A percentile compares a stretch with the other conserved stretches of the same genome.
phyloP scores from a whole-genome alignment of 306 rosid genomes.

The Quillaja saponaria region DNA sequence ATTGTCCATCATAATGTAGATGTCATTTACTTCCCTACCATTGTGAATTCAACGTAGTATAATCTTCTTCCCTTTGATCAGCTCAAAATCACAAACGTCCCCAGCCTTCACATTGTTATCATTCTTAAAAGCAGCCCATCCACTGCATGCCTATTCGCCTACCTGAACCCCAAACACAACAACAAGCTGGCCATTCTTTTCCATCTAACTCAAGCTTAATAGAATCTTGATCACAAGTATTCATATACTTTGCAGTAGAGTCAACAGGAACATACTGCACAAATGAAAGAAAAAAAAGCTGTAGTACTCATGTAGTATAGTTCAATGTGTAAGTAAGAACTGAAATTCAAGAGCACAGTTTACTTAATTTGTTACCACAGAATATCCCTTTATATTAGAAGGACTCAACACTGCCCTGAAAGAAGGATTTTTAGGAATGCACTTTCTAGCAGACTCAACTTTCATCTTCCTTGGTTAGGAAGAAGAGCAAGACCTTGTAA shows the following conservation, averaged over 20 bases:
- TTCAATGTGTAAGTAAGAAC: no score
- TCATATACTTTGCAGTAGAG: conserved; percentile 31
- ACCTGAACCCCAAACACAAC: no score
- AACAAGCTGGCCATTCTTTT: conserved; percentile 7
- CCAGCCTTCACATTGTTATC: conserved; percentile 20
- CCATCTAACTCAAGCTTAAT: conserved; percentile 25
- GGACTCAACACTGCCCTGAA: no score
- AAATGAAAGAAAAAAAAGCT: background rate
- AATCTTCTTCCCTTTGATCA: conserved; percentile 23
- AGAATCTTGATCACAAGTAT: background rate
- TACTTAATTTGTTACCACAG: no score
- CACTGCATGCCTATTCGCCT: conserved; percentile 8
- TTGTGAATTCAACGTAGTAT: conserved; percentile 19
- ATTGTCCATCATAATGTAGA: no score
- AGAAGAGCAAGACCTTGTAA: no score
- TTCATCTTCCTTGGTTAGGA: no score
- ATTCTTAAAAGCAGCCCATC: background rate
- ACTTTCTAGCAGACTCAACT: no score
- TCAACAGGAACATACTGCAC: conserved; percentile 36
- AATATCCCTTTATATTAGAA: no score
- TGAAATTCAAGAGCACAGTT: no score
- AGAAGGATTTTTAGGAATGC: no score
- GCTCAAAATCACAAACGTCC: conserved; percentile 42
- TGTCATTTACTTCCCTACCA: background rate
- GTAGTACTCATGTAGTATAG: no score